Percentiles rank a stretch among this genome's conserved stretches.
phyloP scores from a whole-genome alignment of 768 basidiomycete genomes.

The Phallus indusiatus region DNA sequence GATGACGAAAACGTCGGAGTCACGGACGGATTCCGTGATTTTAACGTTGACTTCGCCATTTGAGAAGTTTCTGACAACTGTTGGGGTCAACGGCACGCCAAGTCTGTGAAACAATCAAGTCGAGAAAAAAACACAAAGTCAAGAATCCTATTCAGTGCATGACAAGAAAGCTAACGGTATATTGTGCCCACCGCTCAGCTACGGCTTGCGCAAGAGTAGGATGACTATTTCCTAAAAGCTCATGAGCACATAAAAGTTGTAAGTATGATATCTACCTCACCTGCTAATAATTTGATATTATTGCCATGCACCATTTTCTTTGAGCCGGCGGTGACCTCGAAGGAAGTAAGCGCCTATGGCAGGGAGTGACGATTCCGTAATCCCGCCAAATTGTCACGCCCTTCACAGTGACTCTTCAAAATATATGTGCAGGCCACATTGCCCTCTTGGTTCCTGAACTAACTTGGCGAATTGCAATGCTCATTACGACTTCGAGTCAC shows the following conservation, averaged over 20 bases:
- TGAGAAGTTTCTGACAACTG: conserved; percentile 82
- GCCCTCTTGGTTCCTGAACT: no score
- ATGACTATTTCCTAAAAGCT: conserved; percentile 80
- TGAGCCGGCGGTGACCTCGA: no score
- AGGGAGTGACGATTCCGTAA: no score
- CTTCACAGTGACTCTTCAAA: no score
- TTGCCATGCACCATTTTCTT: conserved; percentile 16
- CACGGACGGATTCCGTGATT: conserved; percentile 90
- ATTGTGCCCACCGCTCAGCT: conserved; percentile 88
- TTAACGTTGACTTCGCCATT: conserved; percentile 95
- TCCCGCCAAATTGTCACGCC: no score
- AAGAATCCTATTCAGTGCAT: conserved; percentile 43
- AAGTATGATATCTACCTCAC: background rate
- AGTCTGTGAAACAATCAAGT: conserved; percentile 47
- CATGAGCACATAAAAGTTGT: background rate
- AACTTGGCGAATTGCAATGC: no score
- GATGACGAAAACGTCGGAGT: conserved; percentile 98
- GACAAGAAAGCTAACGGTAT: conserved; percentile 23
- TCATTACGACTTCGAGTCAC: no score
- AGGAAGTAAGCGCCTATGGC: no score
- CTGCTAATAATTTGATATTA: conserved; percentile 20
- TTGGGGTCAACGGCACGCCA: conserved; percentile 76
- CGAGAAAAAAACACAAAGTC: conserved; percentile 12
- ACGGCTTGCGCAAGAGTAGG: conserved; percentile 93
- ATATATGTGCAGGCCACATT: no score